Base-by-base conservation (phyloP, 2,329 filamentous ascomycete species). In the Aspergillus terreus region DNA sequence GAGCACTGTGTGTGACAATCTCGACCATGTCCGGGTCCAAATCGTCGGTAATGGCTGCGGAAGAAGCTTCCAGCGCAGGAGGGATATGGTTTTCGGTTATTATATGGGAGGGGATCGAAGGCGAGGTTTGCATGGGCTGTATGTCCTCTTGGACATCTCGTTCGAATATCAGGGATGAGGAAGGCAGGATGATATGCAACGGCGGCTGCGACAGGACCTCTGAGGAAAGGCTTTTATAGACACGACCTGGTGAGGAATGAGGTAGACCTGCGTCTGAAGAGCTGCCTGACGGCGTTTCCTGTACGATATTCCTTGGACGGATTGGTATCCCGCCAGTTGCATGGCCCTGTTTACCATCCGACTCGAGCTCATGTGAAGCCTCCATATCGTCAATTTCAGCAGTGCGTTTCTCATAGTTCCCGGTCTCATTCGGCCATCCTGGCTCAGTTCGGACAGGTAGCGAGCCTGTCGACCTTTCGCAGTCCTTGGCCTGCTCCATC, bases 1-100 rank as follows among this genome's bases (percentile, higher is more conserved):
- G 92, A 21, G 85, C 84, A 30, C 83, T 81, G 68, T 95, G 91
- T 45, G 89, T 96, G 43, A 96, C 83, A 67, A 97, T 96, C 75
- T 96, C 91, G 49, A 97, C 92, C 21, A 85, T 83, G 68, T 96
- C 91, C 4, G 91, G 90, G 68, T 94, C 87, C 46, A 96, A 80
- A 51, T 84, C 78, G 71, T 96, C 90, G 11, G 92, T 96, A 64
- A 97, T 96, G 51, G 92, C 91, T 63, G 92, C 84, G 40, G 91
- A 95, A 2, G 90, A 92, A 47, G 92, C 92, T 68, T 96, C 90
- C 44, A 97, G 79, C 11, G 95, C 92, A 0, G 92, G 83, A 6
- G 92, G 92, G 60, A 97, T 96, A 67, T 92, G 83, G 73, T 97
- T 92, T 70, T 97, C 92, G 6, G 90, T 96, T 62, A 92, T 85